Conservation (phyloP, 1,139 yeast species). For the Sugiyamaella neomexicana region DNA sequence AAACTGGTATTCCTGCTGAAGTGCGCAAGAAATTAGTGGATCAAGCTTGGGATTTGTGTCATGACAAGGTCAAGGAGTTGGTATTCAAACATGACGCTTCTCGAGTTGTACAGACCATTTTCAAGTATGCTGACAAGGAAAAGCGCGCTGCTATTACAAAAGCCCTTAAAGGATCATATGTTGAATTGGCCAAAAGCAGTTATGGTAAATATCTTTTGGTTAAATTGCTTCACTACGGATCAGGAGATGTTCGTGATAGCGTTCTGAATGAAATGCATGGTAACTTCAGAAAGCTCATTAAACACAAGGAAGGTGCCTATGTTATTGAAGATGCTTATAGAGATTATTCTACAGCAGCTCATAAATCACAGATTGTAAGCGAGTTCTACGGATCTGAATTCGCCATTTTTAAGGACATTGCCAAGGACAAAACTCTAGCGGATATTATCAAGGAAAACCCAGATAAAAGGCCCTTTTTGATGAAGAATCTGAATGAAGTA, state of each 20-base stretch:
- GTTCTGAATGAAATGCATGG: conserved; percentile 89
- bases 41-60: conserved; percentile 81
- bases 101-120: conserved; percentile 90
- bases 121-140: conserved; percentile 79
- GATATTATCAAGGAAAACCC: conserved; percentile 68
- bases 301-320: conserved; percentile 98
- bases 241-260: conserved; percentile 70
- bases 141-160: conserved; percentile 71
- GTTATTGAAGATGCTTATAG: conserved; percentile 93
- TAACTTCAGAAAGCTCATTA: conserved; percentile 83
- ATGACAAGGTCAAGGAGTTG: conserved; percentile 75
- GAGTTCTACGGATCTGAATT: conserved; percentile 98
- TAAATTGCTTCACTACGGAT: conserved; percentile 88
- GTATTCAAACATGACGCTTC: conserved; percentile 97
- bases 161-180: conserved; percentile 73
- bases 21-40: conserved; percentile 76
- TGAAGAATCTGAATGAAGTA: conserved; percentile 76
- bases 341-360: conserved; percentile 79
- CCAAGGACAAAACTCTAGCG: conserved; percentile 59
- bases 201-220: conserved; percentile 91
- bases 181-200: conserved; percentile 83
- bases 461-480: conserved; percentile 79
- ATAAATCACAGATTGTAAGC: conserved; percentile 85
- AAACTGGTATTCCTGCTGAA: conserved; percentile 73
- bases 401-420: conserved; percentile 82